Evolutionary conservation across 2,329 filamentous ascomycete species (phyloP).

Genomic region (Parastagonospora avenae): DNA sequence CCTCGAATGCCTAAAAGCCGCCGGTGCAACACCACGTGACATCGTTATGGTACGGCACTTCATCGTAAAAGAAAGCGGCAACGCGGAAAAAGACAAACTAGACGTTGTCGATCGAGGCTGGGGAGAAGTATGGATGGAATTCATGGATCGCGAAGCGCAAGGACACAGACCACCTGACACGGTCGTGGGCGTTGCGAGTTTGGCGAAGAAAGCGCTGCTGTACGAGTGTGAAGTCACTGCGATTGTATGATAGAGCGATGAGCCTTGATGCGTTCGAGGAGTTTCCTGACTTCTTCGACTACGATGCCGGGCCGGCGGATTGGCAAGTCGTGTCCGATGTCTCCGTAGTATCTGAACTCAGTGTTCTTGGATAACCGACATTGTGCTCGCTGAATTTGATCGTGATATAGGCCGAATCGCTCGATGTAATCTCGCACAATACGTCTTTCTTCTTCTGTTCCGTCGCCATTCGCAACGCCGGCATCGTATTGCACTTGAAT

Average conservation of each 20-base stretch:
- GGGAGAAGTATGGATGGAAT: constrained; percentile 42
- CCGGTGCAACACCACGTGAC: constrained; percentile 40
- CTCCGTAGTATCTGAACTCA: not conserved
- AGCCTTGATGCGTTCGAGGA: constrained; percentile 24
- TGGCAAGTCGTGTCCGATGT: constrained; percentile 8
- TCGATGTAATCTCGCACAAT: constrained; percentile 6
- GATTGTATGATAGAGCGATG: not conserved
- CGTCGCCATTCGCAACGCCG: constrained; percentile 4
- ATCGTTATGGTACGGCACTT: constrained; percentile 44
- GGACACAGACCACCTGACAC: constrained; percentile 46
- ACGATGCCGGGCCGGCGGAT: constrained; percentile 6
- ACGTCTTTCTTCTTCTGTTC: constrained; percentile 6
- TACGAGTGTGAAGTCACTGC: constrained; percentile 42
- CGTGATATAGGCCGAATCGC: constrained; percentile 1
- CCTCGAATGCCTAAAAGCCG: constrained; percentile 30
- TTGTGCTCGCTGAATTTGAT: constrained; percentile 8
- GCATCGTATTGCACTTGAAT: constrained; percentile 9
- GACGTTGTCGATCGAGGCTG: constrained; percentile 38
- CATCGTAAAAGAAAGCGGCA: constrained; percentile 42
- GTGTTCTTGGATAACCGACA: constrained; percentile 1
- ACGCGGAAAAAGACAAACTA: constrained; percentile 24
- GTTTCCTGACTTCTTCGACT: constrained; percentile 1
- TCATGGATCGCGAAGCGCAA: constrained; percentile 39
- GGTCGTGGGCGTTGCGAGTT: constrained; percentile 41
- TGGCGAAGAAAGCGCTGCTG: constrained; percentile 36